Conservation (phyloP, 345 rosid genomes). For the Noccaea caerulescens region DNA sequence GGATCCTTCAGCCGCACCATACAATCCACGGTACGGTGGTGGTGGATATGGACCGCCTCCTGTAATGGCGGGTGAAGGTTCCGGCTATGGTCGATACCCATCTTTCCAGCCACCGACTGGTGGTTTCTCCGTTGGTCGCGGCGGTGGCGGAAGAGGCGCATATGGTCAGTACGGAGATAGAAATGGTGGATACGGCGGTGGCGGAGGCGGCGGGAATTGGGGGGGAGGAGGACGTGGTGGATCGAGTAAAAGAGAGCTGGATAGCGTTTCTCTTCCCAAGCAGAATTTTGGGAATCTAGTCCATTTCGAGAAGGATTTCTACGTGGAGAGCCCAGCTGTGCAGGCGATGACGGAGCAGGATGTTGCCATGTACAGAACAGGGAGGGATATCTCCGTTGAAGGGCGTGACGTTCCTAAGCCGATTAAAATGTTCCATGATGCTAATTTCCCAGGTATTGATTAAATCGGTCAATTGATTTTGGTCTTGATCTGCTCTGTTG, state of each 20-base stretch:
- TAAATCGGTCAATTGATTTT: background rate
- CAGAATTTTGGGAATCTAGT: conserved; percentile 77
- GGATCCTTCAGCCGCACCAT: conserved; percentile 45
- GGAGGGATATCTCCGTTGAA: conserved; percentile 74
- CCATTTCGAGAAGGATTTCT: conserved; percentile 89
- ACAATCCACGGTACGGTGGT: conserved; percentile 49
- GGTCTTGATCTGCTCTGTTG: background rate
- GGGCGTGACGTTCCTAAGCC: conserved; percentile 90
- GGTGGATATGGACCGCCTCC: conserved; percentile 49
- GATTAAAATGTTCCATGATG: conserved; percentile 71
- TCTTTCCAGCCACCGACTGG: conserved; percentile 62
- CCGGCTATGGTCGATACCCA: conserved; percentile 49
- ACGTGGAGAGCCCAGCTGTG: conserved; percentile 66
- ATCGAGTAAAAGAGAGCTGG: conserved; percentile 59
- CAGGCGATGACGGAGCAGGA: conserved; percentile 76
- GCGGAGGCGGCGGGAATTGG: conserved; percentile 44
- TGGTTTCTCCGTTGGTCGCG: conserved; percentile 48
- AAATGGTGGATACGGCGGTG: conserved; percentile 41
- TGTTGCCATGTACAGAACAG: conserved; percentile 57
- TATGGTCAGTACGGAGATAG: conserved; percentile 38
- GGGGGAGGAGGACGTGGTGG: conserved; percentile 64
- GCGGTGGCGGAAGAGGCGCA: conserved; percentile 44
- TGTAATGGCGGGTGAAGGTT: conserved; percentile 45
- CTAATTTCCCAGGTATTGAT: conserved; percentile 78
- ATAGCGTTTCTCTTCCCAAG: conserved; percentile 64